Evolutionary conservation across 495 filamentous ascomycete species (phyloP).

Genomic region (Podospora conica): DNA sequence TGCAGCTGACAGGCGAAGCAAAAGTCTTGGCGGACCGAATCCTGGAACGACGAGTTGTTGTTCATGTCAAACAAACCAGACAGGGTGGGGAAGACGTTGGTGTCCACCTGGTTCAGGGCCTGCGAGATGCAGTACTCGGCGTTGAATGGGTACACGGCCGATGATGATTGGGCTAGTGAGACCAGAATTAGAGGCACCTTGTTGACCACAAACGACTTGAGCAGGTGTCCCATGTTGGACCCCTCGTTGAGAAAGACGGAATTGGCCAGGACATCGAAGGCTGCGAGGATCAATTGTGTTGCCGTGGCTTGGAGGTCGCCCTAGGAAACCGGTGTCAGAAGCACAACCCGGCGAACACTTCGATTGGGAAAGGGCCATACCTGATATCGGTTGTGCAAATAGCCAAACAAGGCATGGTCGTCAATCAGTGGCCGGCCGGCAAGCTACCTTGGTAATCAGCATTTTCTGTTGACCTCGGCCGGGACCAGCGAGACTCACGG

Average conservation of each 20-base stretch:
- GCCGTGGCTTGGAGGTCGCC: constrained; percentile 69
- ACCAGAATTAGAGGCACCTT: constrained; percentile 78
- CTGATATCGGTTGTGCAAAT: constrained; percentile 74
- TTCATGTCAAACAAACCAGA: constrained; percentile 72
- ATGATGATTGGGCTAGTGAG: constrained; percentile 48
- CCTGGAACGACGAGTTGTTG: constrained; percentile 64
- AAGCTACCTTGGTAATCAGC: constrained; percentile 52
- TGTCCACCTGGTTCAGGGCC: constrained; percentile 69
- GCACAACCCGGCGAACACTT: neutral
- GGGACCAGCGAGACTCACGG: constrained; percentile 47
- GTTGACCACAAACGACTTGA: constrained; percentile 89
- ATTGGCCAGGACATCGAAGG: constrained; percentile 86
- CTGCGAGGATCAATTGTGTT: constrained; percentile 74
- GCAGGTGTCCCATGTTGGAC: constrained; percentile 61
- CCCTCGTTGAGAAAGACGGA: constrained; percentile 75
- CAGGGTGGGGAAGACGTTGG: constrained; percentile 71
- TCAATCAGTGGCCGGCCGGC: constrained; percentile 77
- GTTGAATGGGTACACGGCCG: constrained; percentile 54
- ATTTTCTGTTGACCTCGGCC: neutral
- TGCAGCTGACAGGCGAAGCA: constrained; percentile 87
- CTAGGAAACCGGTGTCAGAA: constrained; percentile 27
- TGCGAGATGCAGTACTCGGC: constrained; percentile 74
- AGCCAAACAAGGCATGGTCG: constrained; percentile 68
- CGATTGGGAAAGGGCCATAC: neutral
- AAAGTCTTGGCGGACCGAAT: constrained; percentile 84